These are phyloP conservation scores for Talaromyces sp. DNA, from an alignment of 2,329 filamentous ascomycete species.

Conservation along the genomic window DNA sequence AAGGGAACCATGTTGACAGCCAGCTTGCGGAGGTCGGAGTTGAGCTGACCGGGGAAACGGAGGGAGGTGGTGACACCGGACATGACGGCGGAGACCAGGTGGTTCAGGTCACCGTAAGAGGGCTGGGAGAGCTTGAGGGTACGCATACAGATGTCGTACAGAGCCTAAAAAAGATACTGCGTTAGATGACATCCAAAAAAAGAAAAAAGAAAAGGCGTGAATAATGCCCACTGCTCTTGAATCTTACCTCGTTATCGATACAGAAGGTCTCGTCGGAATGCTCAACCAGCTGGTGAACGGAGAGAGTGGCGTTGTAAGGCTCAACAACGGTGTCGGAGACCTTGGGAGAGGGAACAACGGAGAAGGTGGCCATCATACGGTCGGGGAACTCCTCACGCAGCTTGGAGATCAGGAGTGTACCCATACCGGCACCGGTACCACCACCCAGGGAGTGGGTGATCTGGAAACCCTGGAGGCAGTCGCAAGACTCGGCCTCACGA, in stretches of 20 bases:
- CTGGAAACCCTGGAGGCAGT: slow-evolving; percentile 99
- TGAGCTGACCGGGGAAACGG: slow-evolving; percentile 99
- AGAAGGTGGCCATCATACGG: slow-evolving; percentile 99
- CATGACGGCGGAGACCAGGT: slow-evolving; percentile 99
- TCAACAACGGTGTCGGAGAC: slow-evolving; percentile 99
- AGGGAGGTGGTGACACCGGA: slow-evolving; percentile 98
- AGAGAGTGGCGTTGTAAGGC: slow-evolving; percentile 99
- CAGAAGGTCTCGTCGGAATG: slow-evolving; percentile 99
- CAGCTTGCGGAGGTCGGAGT: slow-evolving; percentile 99
- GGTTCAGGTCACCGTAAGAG: slow-evolving; percentile 98
- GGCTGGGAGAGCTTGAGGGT: slow-evolving; percentile 98
- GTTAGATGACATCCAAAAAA: slow-evolving; percentile 10
- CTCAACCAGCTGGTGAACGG: slow-evolving; percentile 98
- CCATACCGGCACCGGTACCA: slow-evolving; percentile 99
- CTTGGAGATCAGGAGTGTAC: slow-evolving; percentile 99
- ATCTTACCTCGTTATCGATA: slow-evolving; percentile 89
- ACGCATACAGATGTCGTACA: slow-evolving; percentile 99
- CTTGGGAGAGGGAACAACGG: slow-evolving; percentile 97
- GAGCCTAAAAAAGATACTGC: slow-evolving; percentile 57
- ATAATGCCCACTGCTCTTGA: neutral
- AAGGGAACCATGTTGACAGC: slow-evolving; percentile 99
- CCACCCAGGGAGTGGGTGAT: slow-evolving; percentile 99
- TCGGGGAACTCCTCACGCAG: slow-evolving; percentile 99
- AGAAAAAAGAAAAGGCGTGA: neutral
- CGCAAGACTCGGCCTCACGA: slow-evolving; percentile 97